Conservation (phyloP, 1,284 basidiomycete species). For the Apiotrichum laibachii region DNA sequence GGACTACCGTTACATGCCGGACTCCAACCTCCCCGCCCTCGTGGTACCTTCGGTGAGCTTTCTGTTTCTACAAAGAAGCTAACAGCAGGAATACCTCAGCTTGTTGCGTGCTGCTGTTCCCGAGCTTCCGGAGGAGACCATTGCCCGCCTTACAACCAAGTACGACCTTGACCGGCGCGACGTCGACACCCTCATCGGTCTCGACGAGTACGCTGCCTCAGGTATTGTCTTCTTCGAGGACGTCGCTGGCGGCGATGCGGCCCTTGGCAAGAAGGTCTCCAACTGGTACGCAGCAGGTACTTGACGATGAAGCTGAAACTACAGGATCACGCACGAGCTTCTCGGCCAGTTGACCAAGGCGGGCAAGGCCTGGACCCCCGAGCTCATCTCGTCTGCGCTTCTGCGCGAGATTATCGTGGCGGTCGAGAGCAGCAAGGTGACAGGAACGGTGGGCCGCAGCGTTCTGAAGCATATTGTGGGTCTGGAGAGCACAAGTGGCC, state of each 20-base stretch:
- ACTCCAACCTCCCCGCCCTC: slow-evolving; percentile 83
- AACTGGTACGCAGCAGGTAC: slow-evolving; percentile 94
- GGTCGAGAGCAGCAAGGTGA: slow-evolving; percentile 65
- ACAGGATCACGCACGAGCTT: slow-evolving; percentile 81
- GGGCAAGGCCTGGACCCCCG: slow-evolving; percentile 62
- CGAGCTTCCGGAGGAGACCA: slow-evolving; percentile 70
- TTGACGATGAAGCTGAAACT: slow-evolving; percentile 18
- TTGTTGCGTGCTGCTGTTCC: slow-evolving; percentile 59
- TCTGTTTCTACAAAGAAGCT: not conserved
- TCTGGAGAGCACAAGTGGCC: slow-evolving; percentile 4
- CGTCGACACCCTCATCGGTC: slow-evolving; percentile 69
- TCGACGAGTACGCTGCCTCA: slow-evolving; percentile 59
- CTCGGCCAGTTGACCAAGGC: slow-evolving; percentile 69
- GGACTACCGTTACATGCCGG: slow-evolving; percentile 98
- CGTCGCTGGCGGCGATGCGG: slow-evolving; percentile 47
- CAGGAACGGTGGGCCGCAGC: slow-evolving; percentile 55
- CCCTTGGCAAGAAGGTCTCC: slow-evolving; percentile 62
- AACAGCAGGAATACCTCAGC: slow-evolving; percentile 51
- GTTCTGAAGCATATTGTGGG: slow-evolving; percentile 62
- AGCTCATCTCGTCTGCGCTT: slow-evolving; percentile 61
- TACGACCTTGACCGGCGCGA: slow-evolving; percentile 65
- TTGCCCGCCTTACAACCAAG: slow-evolving; percentile 58
- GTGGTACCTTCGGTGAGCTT: slow-evolving; percentile 56
- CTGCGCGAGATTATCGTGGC: slow-evolving; percentile 76
- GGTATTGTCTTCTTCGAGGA: slow-evolving; percentile 71